Evolutionary conservation across 257 asterid genomes (phyloP).

Genomic region (Marsdenia floribunda): DNA sequence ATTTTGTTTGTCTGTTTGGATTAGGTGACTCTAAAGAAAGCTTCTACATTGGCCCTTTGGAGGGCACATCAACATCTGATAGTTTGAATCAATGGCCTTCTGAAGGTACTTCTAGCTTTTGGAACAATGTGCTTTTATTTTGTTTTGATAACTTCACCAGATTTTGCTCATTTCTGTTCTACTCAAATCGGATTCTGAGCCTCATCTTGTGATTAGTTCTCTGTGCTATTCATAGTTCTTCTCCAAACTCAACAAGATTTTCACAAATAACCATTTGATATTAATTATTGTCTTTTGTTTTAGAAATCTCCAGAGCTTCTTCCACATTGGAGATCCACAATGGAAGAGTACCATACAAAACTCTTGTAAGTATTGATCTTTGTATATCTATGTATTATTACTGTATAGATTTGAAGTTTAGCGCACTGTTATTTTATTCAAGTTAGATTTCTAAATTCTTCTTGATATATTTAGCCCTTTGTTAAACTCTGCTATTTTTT

Average conservation of each 20-base stretch:
- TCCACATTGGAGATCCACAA: constrained; percentile 47
- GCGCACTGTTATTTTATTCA: background rate
- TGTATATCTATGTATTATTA: background rate
- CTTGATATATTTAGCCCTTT: background rate
- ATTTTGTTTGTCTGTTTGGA: constrained; percentile 4
- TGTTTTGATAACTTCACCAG: background rate
- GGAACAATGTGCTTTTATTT: background rate
- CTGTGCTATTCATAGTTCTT: background rate
- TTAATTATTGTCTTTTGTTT: background rate
- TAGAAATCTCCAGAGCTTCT: constrained; percentile 29
- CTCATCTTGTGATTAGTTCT: background rate
- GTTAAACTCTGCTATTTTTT: background rate
- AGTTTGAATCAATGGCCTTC: constrained; percentile 57
- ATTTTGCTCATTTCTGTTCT: background rate
- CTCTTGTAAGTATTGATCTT: constrained; percentile 38
- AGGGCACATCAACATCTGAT: constrained; percentile 13
- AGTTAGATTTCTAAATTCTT: background rate
- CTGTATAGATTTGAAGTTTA: background rate
- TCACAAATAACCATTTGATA: background rate
- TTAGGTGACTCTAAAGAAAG: constrained; percentile 58
- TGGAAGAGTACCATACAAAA: constrained; percentile 42
- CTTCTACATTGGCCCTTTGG: constrained; percentile 49
- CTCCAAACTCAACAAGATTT: background rate
- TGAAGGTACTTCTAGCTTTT: constrained; percentile 29
- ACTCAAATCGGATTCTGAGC: background rate